A percentile compares a stretch with the other conserved stretches of the same genome.
Conservation (phyloP, 2,329 filamentous ascomycete genomes). For the Colletotrichum tanaceti region DNA sequence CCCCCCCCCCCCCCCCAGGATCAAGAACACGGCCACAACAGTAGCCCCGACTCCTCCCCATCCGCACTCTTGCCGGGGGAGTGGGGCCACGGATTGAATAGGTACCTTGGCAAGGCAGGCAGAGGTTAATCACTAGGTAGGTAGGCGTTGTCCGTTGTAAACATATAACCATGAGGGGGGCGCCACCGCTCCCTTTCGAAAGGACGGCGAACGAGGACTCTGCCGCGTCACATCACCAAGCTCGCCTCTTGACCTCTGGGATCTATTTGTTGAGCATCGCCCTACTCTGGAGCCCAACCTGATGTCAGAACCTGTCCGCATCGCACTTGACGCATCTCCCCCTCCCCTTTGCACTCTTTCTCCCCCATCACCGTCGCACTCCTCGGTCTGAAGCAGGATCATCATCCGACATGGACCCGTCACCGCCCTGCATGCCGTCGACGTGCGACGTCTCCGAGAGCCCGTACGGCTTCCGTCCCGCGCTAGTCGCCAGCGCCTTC, state of each 20-base stretch:
- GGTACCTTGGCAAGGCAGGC: too few relatives aligned
- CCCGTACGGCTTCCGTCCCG: slow-evolving; percentile 46
- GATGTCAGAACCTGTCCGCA: neutral
- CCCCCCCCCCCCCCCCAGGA: too few relatives aligned
- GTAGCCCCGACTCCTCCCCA: too few relatives aligned
- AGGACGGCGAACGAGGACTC: neutral
- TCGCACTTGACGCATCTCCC: neutral
- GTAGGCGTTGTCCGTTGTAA: neutral
- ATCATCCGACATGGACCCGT: slow-evolving; percentile 15
- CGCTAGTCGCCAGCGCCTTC: slow-evolving; percentile 24
- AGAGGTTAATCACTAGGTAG: neutral
- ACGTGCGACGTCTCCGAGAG: slow-evolving; percentile 42
- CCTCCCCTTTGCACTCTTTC: too few relatives aligned
- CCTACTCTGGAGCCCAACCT: neutral
- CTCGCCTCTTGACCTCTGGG: too few relatives aligned
- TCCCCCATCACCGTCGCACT: neutral
- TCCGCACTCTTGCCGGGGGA: too few relatives aligned
- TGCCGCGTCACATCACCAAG: neutral
- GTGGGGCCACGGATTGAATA: too few relatives aligned
- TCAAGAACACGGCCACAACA: slow-evolving; percentile 6
- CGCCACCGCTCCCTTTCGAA: neutral
- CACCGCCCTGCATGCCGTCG: slow-evolving; percentile 39
- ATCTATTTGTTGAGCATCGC: neutral
- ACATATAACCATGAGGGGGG: slow-evolving; percentile 16
- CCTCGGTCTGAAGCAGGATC: neutral